phyloP scores from a whole-genome alignment of 352 stramenopile genomes.

The Phytophthora podocarpi region DNA sequence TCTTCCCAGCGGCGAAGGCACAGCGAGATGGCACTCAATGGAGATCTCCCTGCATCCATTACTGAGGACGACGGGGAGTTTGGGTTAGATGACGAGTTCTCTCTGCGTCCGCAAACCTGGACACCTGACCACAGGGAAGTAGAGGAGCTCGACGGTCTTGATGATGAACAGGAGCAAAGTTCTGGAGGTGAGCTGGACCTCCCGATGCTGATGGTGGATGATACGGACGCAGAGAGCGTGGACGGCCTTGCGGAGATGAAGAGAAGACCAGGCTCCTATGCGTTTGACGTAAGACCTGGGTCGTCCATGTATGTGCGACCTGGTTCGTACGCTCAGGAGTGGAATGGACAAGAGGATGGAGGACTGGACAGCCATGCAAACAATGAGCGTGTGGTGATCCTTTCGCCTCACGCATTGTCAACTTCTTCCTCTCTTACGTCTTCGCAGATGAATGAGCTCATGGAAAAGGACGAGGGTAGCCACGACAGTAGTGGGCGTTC shows the following conservation, averaged over 20 bases:
- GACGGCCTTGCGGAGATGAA: constrained; percentile 40
- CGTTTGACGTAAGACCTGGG: constrained; percentile 17
- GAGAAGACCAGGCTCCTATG: constrained; percentile 17
- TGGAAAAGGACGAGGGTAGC: constrained; percentile 35
- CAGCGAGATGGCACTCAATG: constrained; percentile 22
- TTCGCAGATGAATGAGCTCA: constrained; percentile 33
- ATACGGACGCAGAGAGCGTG: constrained; percentile 40
- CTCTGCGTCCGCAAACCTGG: constrained; percentile 32
- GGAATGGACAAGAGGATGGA: constrained; percentile 28
- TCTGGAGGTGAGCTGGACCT: constrained; percentile 26
- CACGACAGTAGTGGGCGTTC: constrained; percentile 26
- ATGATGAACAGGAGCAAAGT: constrained; percentile 15
- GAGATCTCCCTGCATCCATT: neutral
- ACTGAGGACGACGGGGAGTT: neutral
- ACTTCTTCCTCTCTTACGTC: constrained; percentile 45
- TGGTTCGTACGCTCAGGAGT: constrained; percentile 34
- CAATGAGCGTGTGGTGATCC: constrained; percentile 29
- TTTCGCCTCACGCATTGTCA: constrained; percentile 36
- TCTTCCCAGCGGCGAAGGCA: constrained; percentile 26
- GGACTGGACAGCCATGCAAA: constrained; percentile 27
- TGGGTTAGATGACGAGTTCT: constrained; percentile 3
- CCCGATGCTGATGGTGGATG: constrained; percentile 41
- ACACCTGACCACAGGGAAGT: constrained; percentile 27
- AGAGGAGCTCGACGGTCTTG: constrained; percentile 33
- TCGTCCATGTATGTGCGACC: constrained; percentile 22